These are phyloP conservation scores for Leccinum arenicola DNA, from an alignment of 768 basidiomycete genomes.

Conservation along the genomic window DNA sequence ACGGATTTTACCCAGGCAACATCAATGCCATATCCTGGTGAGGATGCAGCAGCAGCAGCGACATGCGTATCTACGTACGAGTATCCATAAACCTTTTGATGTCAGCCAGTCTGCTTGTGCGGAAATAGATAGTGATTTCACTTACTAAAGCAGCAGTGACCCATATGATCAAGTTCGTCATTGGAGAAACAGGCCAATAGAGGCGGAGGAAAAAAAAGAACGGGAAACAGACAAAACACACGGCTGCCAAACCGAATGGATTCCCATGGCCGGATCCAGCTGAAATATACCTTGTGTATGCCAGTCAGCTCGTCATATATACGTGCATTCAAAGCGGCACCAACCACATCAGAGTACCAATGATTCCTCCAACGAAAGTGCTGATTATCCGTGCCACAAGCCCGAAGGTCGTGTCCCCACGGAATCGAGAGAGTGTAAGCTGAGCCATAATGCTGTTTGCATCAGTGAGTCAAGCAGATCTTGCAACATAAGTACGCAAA, in stretches of 20 bases:
- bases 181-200: constrained; percentile 70
- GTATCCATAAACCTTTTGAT: constrained; percentile 61
- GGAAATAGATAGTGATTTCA: neutral
- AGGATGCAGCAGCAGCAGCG: constrained; percentile 37
- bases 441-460: constrained; percentile 67
- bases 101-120: neutral
- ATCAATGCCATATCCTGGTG: constrained; percentile 55
- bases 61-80: constrained; percentile 65
- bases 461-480: neutral
- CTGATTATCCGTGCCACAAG: constrained; percentile 57
- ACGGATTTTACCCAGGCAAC: constrained; percentile 66
- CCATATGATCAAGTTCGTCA: constrained; percentile 70
- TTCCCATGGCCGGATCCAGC: constrained; percentile 58
- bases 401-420: constrained; percentile 73
- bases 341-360: constrained; percentile 68
- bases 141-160: constrained; percentile 60
- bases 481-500: neutral
- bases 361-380: constrained; percentile 62
- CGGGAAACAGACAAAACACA: constrained; percentile 67
- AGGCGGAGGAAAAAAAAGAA: constrained; percentile 68
- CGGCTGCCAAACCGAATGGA: constrained; percentile 67
- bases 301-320: neutral
- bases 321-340: constrained; percentile 13
- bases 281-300: constrained; percentile 59
- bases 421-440: constrained; percentile 64